These are phyloP conservation scores for Teunomyces lycoperdinae DNA, from an alignment of 805 yeast species.

Conservation along the genomic window DNA sequence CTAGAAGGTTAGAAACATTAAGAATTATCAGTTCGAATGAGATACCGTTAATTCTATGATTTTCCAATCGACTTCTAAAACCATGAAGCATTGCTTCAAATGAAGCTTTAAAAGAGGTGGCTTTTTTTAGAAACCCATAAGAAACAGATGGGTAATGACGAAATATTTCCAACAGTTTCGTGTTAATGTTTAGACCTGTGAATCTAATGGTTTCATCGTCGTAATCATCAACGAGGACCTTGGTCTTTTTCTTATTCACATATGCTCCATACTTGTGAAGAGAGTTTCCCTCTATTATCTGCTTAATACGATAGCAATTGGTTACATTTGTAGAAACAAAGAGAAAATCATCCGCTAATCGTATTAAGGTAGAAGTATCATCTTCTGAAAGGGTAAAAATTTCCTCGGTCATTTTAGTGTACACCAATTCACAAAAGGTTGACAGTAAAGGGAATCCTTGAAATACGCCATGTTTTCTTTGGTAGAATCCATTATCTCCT, in stretches of 20 bases:
- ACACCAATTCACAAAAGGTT: slow-evolving; percentile 68
- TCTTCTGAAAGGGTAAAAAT: slow-evolving; percentile 18
- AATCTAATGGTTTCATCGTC: slow-evolving; percentile 15
- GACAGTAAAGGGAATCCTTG: slow-evolving; percentile 84
- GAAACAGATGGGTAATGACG: slow-evolving; percentile 9
- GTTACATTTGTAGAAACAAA: slow-evolving; percentile 50
- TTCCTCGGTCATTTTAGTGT: slow-evolving; percentile 56
- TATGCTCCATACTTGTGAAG: slow-evolving; percentile 34
- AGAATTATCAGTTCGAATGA: slow-evolving; percentile 10
- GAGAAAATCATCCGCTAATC: slow-evolving; percentile 85
- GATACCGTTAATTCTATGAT: slow-evolving; percentile 13
- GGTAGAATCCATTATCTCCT: slow-evolving; percentile 32
- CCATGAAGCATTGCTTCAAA: slow-evolving; percentile 22
- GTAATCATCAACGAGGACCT: slow-evolving; percentile 11
- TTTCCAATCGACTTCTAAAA: slow-evolving; percentile 18
- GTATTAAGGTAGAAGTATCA: slow-evolving; percentile 40
- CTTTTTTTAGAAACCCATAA: slow-evolving; percentile 8
- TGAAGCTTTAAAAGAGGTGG: slow-evolving; percentile 17
- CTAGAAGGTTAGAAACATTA: slow-evolving; percentile 10
- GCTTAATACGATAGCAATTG: slow-evolving; percentile 17
- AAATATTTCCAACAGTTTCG: slow-evolving; percentile 17
- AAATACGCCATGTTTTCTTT: slow-evolving; percentile 67
- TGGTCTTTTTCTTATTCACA: slow-evolving; percentile 31
- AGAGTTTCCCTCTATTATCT: slow-evolving; percentile 15
- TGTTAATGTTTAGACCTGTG: slow-evolving; percentile 29